Evolutionary conservation across 2,329 filamentous ascomycete genomes (phyloP), one percentile per base, ranked within the genome.

Genomic region (Pseudonectria foliicola): DNA sequence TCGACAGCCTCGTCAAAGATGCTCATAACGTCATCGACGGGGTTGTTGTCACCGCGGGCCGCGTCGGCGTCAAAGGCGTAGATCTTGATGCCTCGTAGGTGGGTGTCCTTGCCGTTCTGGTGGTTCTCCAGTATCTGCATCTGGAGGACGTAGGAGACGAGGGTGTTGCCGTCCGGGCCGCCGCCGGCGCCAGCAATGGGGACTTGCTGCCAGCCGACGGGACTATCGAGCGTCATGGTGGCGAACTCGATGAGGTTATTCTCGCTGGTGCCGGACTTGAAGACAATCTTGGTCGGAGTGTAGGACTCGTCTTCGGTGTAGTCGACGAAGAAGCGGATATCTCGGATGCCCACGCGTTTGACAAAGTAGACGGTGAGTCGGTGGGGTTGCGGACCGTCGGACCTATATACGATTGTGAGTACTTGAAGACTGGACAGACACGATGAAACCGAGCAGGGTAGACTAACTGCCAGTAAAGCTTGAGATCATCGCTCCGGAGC

Each of bases 71-170:
- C 71, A 13, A 75, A 63, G 2, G 75, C 75, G 46, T 77, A 98
- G 8, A 96, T 82, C 64, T 95, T 93, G 59, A 98, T 75, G 2
- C 88, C 90, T 12, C 92, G 75, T 15, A 98, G 74, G 67, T 98
- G 92, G n/a, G 92, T 98, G 58, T 98, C 92, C 60, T 98, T 98
- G 45, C 92, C 92, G 59, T 98, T 98, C 63, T 98, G 92, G 59
- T 98, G 92, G 55, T 98, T 98, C 64, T 96, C 92, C 33, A 90
- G 75, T 31, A 98, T 82, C 47, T 85, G 80, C 53, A 96, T 80
- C 60, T 96, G 89, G 18, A 98, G 72, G 21, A 96, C 77, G 64
- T 90, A 95, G 12, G 85, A 88, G 40, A 89, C 79, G 13, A 96
- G 74, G 1, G 89, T 84, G 50, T 80, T 83, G 27, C 74, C 82